Conservation (phyloP, 208 protist genomes). For the Balamuthia mandrillaris region DNA sequence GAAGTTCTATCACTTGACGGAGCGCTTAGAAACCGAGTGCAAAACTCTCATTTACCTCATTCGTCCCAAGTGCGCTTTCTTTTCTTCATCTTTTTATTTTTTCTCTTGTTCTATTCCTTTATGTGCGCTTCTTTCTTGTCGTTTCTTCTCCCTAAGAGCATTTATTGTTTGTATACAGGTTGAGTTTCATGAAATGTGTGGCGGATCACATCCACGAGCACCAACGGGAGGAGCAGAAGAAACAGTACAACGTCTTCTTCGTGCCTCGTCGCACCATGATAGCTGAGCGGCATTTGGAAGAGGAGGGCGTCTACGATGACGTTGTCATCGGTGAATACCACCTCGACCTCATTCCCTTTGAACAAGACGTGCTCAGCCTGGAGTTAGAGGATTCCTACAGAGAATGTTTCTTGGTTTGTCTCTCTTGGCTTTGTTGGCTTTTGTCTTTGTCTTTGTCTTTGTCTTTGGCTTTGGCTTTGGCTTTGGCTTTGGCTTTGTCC, state of each 20-base stretch:
- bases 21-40: slow-evolving; percentile 53
- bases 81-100: background rate
- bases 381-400: slow-evolving; percentile 54
- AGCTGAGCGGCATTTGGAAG: slow-evolving; percentile 50
- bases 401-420: slow-evolving; percentile 54
- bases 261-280: slow-evolving; percentile 53
- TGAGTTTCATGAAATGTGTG: slow-evolving; percentile 44
- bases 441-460: background rate
- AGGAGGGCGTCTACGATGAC: slow-evolving; percentile 32
- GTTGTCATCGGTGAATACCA: slow-evolving; percentile 39
- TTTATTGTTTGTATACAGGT: background rate
- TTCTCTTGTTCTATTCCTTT: too few species aligned
- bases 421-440: background rate
- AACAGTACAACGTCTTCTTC: slow-evolving; percentile 52
- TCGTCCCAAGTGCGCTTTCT: slow-evolving; percentile 49
- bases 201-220: slow-evolving; percentile 47
- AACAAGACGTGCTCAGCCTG: slow-evolving; percentile 69
- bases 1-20: slow-evolving; percentile 65
- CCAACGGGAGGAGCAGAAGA: slow-evolving; percentile 7
- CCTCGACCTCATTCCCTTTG: slow-evolving; percentile 67
- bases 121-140: too few species aligned
- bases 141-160: too few species aligned
- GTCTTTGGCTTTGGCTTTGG: background rate
- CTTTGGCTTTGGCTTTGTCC: background rate
- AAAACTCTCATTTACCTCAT: slow-evolving; percentile 70